Evolutionary conservation across 805 yeast species (phyloP).

Genomic region (Saturnispora hagleri): DNA sequence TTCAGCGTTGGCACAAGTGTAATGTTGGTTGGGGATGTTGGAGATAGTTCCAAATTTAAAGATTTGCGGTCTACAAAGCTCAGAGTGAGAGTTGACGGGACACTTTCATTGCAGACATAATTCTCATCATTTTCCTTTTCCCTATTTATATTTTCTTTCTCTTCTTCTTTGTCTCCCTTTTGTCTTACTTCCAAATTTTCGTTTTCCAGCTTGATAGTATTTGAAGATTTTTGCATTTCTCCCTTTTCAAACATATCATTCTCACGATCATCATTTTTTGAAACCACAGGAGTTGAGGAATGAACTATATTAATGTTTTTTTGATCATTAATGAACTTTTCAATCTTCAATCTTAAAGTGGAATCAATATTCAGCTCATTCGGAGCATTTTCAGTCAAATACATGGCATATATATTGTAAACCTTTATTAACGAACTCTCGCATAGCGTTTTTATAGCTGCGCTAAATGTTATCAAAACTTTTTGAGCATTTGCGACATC

Average conservation of each 20-base stretch:
- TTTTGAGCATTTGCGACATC: conserved; percentile 11
- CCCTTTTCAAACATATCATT: background rate
- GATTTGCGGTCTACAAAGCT: conserved; percentile 23
- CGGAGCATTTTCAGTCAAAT: conserved; percentile 57
- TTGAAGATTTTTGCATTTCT: background rate
- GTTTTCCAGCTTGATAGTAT: background rate
- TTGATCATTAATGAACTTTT: conserved; percentile 3
- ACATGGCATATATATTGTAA: conserved; percentile 57
- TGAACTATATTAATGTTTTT: background rate
- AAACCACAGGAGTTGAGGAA: background rate
- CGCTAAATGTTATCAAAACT: conserved; percentile 25
- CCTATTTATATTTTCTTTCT: background rate
- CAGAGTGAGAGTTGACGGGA: background rate
- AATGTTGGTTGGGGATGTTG: conserved; percentile 28
- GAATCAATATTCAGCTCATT: conserved; percentile 59
- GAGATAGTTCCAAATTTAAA: background rate
- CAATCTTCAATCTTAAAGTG: conserved; percentile 13
- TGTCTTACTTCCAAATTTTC: background rate
- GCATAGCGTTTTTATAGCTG: conserved; percentile 35
- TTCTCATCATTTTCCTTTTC: background rate
- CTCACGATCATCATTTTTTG: background rate
- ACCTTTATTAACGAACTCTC: conserved; percentile 52
- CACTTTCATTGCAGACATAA: too few species aligned
- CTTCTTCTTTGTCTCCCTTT: background rate
- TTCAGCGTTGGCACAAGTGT: conserved; percentile 28